A percentile compares a stretch with the other conserved stretches of the same genome.
These are phyloP conservation scores for Exophiala xenobiotica DNA, from an alignment of 2,329 filamentous ascomycete species.

Conservation along the genomic window DNA sequence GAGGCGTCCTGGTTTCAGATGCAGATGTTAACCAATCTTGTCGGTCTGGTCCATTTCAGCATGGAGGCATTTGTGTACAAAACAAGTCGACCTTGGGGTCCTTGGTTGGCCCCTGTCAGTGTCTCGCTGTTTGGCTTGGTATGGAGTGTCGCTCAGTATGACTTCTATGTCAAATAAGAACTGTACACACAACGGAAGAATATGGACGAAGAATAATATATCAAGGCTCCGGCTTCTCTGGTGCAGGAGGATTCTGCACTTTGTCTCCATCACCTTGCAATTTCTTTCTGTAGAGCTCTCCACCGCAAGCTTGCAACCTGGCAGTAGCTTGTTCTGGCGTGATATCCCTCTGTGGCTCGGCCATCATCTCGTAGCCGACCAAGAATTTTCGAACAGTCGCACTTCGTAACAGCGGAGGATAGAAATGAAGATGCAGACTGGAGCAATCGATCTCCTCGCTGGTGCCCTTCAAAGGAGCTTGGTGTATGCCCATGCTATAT, in stretches of 20 bases:
- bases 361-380: slow-evolving; percentile 94
- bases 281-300: slow-evolving; percentile 77
- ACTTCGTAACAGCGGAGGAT: slow-evolving; percentile 86
- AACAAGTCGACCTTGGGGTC: slow-evolving; percentile 65
- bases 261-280: slow-evolving; percentile 33
- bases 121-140: slow-evolving; percentile 55
- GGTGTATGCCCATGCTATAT: slow-evolving; percentile 95
- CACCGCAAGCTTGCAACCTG: slow-evolving; percentile 71
- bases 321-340: slow-evolving; percentile 92
- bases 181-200: background rate
- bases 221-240: slow-evolving; percentile 13
- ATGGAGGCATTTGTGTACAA: slow-evolving; percentile 79
- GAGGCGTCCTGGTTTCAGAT: slow-evolving; percentile 74
- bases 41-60: slow-evolving; percentile 75
- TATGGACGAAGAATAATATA: background rate
- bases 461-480: slow-evolving; percentile 81
- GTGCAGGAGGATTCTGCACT: slow-evolving; percentile 16
- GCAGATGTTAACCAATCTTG: slow-evolving; percentile 74
- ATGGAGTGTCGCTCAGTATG: slow-evolving; percentile 69
- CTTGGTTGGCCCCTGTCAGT: slow-evolving; percentile 59
- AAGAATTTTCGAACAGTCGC: slow-evolving; percentile 95
- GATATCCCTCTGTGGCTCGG: slow-evolving; percentile 96
- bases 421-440: slow-evolving; percentile 97
- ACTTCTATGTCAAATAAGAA: slow-evolving; percentile 58
- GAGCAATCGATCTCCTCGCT: slow-evolving; percentile 81